A percentile compares a stretch with the other conserved stretches of the same genome.
phyloP scores from a whole-genome alignment of 176 grass and related monocot species.

The Aegilops tauschii region DNA sequence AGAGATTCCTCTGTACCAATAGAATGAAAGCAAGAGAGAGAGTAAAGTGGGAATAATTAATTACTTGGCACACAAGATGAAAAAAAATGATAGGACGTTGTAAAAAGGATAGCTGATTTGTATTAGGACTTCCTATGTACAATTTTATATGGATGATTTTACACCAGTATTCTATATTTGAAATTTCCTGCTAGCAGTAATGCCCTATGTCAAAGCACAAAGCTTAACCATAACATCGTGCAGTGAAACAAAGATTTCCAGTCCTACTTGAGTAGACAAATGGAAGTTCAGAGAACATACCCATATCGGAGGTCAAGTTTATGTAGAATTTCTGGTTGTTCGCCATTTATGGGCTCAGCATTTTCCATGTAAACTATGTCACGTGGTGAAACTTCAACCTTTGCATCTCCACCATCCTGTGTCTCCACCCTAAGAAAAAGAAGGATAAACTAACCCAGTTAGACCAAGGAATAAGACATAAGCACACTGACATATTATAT shows the following conservation, averaged over 20 bases:
- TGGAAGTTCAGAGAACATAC: constrained; percentile 48
- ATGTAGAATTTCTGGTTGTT: constrained; percentile 90
- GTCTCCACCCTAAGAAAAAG: constrained; percentile 86
- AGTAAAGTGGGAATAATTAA: constrained; percentile 16
- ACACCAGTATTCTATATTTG: neutral
- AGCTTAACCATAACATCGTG: constrained; percentile 17
- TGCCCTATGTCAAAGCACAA: constrained; percentile 7
- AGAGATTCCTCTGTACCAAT: constrained; percentile 66
- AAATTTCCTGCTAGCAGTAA: constrained; percentile 14
- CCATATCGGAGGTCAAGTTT: constrained; percentile 97
- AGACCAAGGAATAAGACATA: constrained; percentile 27
- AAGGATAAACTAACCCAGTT: constrained; percentile 16
- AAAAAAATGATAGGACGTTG: neutral
- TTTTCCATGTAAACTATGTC: constrained; percentile 93
- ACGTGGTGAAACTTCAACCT: constrained; percentile 96
- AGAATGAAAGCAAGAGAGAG: constrained; percentile 28
- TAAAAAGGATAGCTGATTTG: neutral
- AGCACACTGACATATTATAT: constrained; percentile 17
- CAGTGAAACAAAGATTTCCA: constrained; percentile 17
- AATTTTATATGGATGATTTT: neutral
- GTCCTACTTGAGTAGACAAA: constrained; percentile 33
- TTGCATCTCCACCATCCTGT: constrained; percentile 98
- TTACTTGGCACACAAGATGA: constrained; percentile 6
- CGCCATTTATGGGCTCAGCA: constrained; percentile 70
- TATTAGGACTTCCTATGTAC: constrained; percentile 5